These are phyloP conservation scores for Boletellus ananiceps DNA, from an alignment of 768 basidiomycete species.

Conservation along the genomic window DNA sequence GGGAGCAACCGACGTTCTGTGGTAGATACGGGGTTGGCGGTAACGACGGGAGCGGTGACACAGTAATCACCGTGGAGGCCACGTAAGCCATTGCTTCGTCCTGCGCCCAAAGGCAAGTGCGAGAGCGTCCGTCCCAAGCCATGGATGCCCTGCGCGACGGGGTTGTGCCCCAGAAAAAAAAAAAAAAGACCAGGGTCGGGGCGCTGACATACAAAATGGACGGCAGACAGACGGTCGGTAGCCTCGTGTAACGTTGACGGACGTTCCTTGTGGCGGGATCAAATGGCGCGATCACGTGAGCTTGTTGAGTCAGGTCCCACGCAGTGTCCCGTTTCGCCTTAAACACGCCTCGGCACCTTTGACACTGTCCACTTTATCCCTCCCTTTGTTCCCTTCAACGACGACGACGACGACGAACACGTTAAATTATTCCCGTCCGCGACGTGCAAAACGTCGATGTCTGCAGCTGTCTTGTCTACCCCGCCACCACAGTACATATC, in stretches of 20 bases:
- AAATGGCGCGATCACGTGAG: conserved; percentile 31
- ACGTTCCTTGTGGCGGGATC: conserved; percentile 15
- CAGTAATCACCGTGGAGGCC: conserved; percentile 1
- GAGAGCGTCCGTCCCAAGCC: too few species aligned
- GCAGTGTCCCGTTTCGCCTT: conserved; percentile 22
- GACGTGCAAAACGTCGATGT: conserved; percentile 19
- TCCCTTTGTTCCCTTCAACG: conserved; percentile 19
- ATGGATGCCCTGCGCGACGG: too few species aligned
- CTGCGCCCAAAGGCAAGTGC: not conserved
- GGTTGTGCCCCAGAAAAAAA: not conserved
- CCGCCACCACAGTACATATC: conserved; percentile 35
- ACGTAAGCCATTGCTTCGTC: not conserved
- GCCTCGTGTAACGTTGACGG: conserved; percentile 34
- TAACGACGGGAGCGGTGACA: not conserved
- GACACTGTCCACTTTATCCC: conserved; percentile 6
- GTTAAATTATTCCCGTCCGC: conserved; percentile 13
- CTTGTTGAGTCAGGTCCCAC: conserved; percentile 34
- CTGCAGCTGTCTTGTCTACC: conserved; percentile 27
- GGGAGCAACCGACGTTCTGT: not conserved
- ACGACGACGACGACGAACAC: conserved; percentile 21
- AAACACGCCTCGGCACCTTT: conserved; percentile 24
- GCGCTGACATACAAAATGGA: not conserved
- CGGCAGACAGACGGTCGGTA: conserved; percentile 14
- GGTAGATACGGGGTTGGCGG: not conserved
- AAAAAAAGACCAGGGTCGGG: not conserved